A percentile compares a stretch with the other conserved stretches of the same genome.
These are phyloP conservation scores for Tylopilus sp. DNA, from an alignment of 1,284 basidiomycete genomes.

Conservation along the genomic window DNA sequence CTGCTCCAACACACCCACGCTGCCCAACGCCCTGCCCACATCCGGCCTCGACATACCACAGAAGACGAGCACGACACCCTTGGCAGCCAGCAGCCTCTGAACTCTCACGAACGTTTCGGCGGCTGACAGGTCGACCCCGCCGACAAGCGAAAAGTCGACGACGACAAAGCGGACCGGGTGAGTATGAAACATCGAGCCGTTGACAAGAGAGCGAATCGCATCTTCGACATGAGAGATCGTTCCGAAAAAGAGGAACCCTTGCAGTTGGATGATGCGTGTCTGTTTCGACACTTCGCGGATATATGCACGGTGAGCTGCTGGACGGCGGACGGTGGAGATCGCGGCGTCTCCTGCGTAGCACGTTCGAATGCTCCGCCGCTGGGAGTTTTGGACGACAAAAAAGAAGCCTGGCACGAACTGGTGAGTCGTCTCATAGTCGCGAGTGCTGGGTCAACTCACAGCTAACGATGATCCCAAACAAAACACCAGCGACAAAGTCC, in stretches of 20 bases:
- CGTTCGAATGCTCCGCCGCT: conserved; percentile 79
- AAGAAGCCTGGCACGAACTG: conserved; percentile 70
- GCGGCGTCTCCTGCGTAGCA: conserved; percentile 80
- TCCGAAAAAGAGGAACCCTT: conserved; percentile 96
- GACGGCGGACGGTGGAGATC: conserved; percentile 91
- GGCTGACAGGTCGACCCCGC: conserved; percentile 92
- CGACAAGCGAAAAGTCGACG: conserved; percentile 84
- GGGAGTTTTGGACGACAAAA: conserved; percentile 94
- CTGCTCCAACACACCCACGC: conserved; percentile 78
- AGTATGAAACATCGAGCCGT: conserved; percentile 74
- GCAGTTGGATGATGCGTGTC: conserved; percentile 87
- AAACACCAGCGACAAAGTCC: conserved; percentile 94
- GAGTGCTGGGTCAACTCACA: conserved; percentile 57
- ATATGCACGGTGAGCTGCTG: conserved; percentile 87
- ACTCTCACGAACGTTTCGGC: conserved; percentile 95
- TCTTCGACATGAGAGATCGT: conserved; percentile 91
- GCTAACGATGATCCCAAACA: conserved; percentile 91
- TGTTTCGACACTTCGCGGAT: conserved; percentile 91
- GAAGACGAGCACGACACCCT: conserved; percentile 84
- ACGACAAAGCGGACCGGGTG: conserved; percentile 90
- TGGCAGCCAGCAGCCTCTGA: conserved; percentile 80
- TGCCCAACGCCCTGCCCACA: conserved; percentile 74
- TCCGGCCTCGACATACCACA: conserved; percentile 78
- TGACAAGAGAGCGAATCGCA: conserved; percentile 75
- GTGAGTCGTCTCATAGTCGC: conserved; percentile 17